Base-by-base conservation (phyloP, 139 green algal genomes). In the Picochlorum sp. region DNA sequence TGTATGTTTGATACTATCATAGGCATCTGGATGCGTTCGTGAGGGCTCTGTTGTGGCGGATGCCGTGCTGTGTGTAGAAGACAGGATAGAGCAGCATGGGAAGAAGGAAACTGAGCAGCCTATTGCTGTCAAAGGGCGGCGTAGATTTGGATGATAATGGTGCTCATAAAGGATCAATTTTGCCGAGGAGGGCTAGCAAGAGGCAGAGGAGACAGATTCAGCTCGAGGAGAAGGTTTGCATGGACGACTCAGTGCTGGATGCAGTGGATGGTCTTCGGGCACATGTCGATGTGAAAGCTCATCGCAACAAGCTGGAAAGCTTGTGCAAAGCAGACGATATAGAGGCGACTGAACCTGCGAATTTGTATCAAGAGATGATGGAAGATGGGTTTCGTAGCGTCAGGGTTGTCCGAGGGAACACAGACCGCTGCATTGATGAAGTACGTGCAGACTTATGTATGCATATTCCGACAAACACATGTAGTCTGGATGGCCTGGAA, bases 391-490 rank as follows among this genome's bases (percentile, higher is more conserved):
- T 71, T 2, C 64, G 64, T 25, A 31, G 30, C 28, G 39, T 43
- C 3, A 30, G 63, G 16, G 37, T 61, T 32, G 25, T 71, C 5
- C 36, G 30, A 7, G 39, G 14, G 0, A 14, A n/a, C 10, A 35
- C 16, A 10, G 7, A 14, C 5, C 30, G 44, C 13, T 31, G 26
- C 0, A n/a, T 30, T 13, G 41, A 37, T 5, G 55, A 24, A 31
- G 40, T 55, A 0, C 47, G 64, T 8, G 30, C 44, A 14, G 61
- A 39, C 1, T 41, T 79, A 55, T 65, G 67, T 9, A 50, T 79
- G 44, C 39, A 24, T 18, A 41, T 77, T 32, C 67, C 67, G 31
- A 33, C 50, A 30, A 50, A 16, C 10, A 28, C 18, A 20, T 50
- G 68, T 12, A 63, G 50, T 13, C 29, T 56, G 0, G 7, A 16